phyloP scores from a whole-genome alignment of 306 rosid species.

The Cicer arietinum region DNA sequence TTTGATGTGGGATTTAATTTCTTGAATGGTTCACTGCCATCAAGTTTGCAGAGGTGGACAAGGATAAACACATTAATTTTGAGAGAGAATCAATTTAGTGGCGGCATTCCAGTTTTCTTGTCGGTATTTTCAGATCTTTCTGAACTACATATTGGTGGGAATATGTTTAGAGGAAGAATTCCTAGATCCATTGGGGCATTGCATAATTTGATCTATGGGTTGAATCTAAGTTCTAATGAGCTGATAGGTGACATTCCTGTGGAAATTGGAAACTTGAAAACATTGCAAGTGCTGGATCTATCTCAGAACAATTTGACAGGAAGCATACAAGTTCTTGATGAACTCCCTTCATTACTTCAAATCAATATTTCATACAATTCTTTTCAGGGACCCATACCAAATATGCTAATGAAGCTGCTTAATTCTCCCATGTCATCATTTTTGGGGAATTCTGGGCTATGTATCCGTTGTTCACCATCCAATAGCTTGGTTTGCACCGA shows the following conservation, averaged over 20 bases:
- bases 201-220: constrained; percentile 52
- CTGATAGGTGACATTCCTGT: constrained; percentile 70
- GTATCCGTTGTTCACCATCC: constrained; percentile 56
- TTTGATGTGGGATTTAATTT: constrained; percentile 77
- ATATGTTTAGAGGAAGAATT: constrained; percentile 71
- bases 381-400: constrained; percentile 70
- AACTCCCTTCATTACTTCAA: constrained; percentile 53
- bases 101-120: constrained; percentile 67
- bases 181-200: constrained; percentile 68
- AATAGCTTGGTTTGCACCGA: constrained; percentile 48
- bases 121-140: constrained; percentile 52
- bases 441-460: constrained; percentile 66
- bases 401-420: constrained; percentile 54
- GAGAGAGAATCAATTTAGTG: constrained; percentile 67
- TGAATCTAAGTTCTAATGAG: constrained; percentile 81
- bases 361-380: constrained; percentile 70
- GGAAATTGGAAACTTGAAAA: constrained; percentile 53
- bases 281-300: constrained; percentile 57
- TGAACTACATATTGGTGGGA: constrained; percentile 80
- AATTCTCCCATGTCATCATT: constrained; percentile 56
- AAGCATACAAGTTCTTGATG: constrained; percentile 52
- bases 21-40: constrained; percentile 73
- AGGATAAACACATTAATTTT: constrained; percentile 55
- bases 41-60: constrained; percentile 63
- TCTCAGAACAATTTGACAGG: constrained; percentile 84